Base-by-base conservation (phyloP, 2,329 filamentous ascomycete species). In the Phyllosticta ampelicida region DNA sequence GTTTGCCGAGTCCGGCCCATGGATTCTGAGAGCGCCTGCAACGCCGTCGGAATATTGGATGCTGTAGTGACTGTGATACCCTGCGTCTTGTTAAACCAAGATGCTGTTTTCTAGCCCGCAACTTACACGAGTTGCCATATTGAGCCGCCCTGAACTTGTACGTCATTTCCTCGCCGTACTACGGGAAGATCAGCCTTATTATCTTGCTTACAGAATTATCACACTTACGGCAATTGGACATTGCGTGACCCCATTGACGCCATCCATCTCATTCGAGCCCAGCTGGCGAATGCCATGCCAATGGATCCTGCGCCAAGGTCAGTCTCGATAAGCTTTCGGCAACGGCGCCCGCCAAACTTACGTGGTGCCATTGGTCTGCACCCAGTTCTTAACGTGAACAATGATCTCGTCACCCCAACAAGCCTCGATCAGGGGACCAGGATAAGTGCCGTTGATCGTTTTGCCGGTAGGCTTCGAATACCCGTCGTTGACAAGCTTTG, bases 21-120 rank as follows among this genome's bases (percentile, higher is more conserved):
- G 70, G 61, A 72, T 69, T 26, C 69, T 59, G 9, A 77, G 67
- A 5, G 69, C 64, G 1, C 75, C 75, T 10, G 73, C 62, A 5
- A 75, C 67, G 48, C 75, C 75, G 23, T 75, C 72, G 16, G 70
- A 73, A 56, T 76, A 77, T 59, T 76, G 74, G 9, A 68, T 66
- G 26, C 66, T 70, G 64, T 69, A 74, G 59, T 77, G 74, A 16
- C 68, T 71, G 56, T 77, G 74, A 59, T 76, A 75, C 55, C 55
- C 50, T 52, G 20, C 8, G 18, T 18, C 9, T 20, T 8, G 23
- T 26, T 26, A 26, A 8, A 26, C 23, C 23, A 10, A 8, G 5
- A 51, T 18, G 51, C 19, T 36, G 26, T 19, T 11, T 48, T 26
- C 9, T 16, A 13, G 1, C 4, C 9, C 1, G 51, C 3, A 3